A percentile compares a stretch with the other conserved stretches of the same genome.
These are phyloP conservation scores for Talaromyces sp. DNA, from an alignment of 2,329 filamentous ascomycete genomes.

Conservation along the genomic window DNA sequence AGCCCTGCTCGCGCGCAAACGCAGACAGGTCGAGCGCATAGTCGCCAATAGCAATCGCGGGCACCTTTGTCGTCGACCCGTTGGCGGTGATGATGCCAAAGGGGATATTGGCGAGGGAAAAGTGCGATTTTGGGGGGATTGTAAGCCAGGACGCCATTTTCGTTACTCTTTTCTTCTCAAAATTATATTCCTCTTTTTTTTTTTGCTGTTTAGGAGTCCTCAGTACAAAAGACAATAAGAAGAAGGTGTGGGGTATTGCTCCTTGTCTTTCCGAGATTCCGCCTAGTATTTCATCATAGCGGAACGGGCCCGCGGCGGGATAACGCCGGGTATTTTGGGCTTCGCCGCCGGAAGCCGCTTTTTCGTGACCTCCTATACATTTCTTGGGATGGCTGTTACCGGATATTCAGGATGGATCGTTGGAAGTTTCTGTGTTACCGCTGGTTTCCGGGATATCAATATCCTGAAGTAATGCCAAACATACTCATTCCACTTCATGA, in stretches of 20 bases:
- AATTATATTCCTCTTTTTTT: background rate
- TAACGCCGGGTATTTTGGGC: background rate
- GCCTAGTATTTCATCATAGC: background rate
- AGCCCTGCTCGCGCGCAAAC: conserved; percentile 57
- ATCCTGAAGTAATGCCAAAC: background rate
- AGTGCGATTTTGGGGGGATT: conserved; percentile 59
- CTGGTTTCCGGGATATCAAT: background rate
- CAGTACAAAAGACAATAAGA: background rate
- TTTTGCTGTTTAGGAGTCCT: background rate
- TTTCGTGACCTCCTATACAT: background rate
- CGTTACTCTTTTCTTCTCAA: background rate
- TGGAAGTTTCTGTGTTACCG: background rate
- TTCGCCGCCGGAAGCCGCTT: background rate
- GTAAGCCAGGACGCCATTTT: conserved; percentile 53
- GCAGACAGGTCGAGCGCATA: conserved; percentile 65
- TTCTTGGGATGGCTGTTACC: background rate
- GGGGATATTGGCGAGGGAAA: conserved; percentile 75
- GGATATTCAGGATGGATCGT: background rate
- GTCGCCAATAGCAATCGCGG: conserved; percentile 68
- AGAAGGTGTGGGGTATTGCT: background rate
- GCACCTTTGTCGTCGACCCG: conserved; percentile 52
- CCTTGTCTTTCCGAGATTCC: background rate
- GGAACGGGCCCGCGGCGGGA: background rate
- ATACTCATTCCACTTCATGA: background rate
- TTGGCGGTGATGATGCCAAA: conserved; percentile 74